A percentile compares a stretch with the other conserved stretches of the same genome.
Evolutionary conservation across 2,329 filamentous ascomycete genomes (phyloP).

Genomic region (Coleophoma cylindrospora): DNA sequence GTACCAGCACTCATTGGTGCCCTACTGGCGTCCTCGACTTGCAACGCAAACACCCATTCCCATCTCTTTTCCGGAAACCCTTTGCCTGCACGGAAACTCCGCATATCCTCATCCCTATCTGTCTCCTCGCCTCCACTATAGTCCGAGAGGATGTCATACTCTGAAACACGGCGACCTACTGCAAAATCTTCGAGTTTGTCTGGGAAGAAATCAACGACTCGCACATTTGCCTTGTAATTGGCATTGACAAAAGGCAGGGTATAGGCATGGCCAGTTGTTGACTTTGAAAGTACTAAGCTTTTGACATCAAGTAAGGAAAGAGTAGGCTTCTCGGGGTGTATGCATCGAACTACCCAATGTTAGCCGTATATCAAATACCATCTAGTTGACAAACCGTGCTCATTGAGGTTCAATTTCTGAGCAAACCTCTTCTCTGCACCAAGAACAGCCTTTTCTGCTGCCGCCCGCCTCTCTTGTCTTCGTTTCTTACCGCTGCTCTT

Average conservation of each 20-base stretch:
- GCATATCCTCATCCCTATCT: slow-evolving; percentile 15
- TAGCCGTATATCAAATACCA: slow-evolving; percentile 1
- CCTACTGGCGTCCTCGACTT: slow-evolving; percentile 64
- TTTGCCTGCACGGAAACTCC: slow-evolving; percentile 12
- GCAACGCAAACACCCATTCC: slow-evolving; percentile 81
- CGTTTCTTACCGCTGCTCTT: slow-evolving; percentile 20
- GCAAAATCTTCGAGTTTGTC: slow-evolving; percentile 67
- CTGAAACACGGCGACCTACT: slow-evolving; percentile 34
- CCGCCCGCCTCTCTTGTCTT: slow-evolving; percentile 23
- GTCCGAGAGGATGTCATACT: slow-evolving; percentile 47
- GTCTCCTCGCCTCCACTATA: slow-evolving; percentile 24
- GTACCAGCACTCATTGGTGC: slow-evolving; percentile 19
- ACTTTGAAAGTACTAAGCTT: slow-evolving; percentile 35
- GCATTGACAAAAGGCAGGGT: slow-evolving; percentile 68
- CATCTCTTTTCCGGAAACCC: slow-evolving; percentile 37
- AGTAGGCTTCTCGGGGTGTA: slow-evolving; percentile 32
- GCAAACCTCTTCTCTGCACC: slow-evolving; percentile 24
- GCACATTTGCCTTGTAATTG: slow-evolving; percentile 64
- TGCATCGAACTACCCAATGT: slow-evolving; percentile 36
- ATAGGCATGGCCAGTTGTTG: slow-evolving; percentile 24
- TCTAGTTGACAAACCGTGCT: slow-evolving; percentile 27
- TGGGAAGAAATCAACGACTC: slow-evolving; percentile 81
- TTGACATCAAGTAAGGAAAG: slow-evolving; percentile 15
- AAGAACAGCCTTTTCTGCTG: slow-evolving; percentile 21
- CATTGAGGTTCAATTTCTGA: slow-evolving; percentile 20